Evolutionary conservation across 2,329 filamentous ascomycete genomes (phyloP), one percentile per base, ranked within the genome.

Genomic region (Proliferodiscus dingleyae): DNA sequence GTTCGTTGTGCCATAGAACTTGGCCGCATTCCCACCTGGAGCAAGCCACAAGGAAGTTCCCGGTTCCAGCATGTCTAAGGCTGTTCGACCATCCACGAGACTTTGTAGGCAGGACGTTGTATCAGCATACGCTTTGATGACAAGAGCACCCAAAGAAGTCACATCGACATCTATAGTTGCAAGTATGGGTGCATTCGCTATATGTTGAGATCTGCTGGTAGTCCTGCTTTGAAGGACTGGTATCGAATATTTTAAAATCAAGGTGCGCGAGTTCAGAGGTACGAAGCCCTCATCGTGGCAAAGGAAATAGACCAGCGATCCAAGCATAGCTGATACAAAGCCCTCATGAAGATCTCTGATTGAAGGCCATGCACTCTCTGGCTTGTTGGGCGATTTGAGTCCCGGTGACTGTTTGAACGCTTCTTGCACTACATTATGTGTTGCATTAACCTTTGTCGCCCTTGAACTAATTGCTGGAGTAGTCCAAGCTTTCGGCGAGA

Each of bases 311-410:
- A 59, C 50, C 21, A 65, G 47, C 16, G 60, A 60, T 16, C 55
- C 57, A 22, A 64, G 56, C 16, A 64, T 59, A 10, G 63, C 57
- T 37, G 63, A 63, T 37, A 65, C 58, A 30, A 65, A 63, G 13
- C 52, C 49, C 39, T 64, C 61, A 41, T 65, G 59, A 5, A 64
- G 54, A 23, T 60, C 54, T 43, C 55, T 62, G 29, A 49, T 24
- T 23, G 55, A 53, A 22, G 53, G 33, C 16, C 40, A 44, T 4
- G 33, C 34, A n/a, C 57, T 52, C 9, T 44, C 41, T 32, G 40
- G 24, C n/a, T 46, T 45, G 10, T 33, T 46, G 37, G 43, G 49
- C 5, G 49, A 40, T 46, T 54, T 62, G 5, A 43, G 28, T n/a
- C 53, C 50, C 24, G 58, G 54, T 40, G 60, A 58, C 4, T 49